Evolutionary conservation across 139 green algal species (phyloP).

Genomic region (Picocystis salinarum): DNA sequence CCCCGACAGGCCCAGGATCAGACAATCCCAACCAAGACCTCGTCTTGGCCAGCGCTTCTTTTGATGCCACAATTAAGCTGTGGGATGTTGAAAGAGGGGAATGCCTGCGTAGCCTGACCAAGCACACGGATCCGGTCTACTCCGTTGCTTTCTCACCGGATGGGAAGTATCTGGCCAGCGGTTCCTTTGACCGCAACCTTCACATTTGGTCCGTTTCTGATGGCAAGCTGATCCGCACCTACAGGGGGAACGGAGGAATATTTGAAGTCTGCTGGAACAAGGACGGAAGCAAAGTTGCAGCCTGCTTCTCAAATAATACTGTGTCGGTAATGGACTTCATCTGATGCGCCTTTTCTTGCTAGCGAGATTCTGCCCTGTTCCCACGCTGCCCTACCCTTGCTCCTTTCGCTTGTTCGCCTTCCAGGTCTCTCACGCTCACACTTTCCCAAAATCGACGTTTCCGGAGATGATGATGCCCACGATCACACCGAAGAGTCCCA

Average conservation of each 20-base stretch:
- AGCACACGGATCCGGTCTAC: slow-evolving; percentile 60
- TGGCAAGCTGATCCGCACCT: slow-evolving; percentile 38
- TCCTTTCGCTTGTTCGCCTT: too few species aligned
- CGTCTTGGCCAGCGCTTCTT: slow-evolving; percentile 54
- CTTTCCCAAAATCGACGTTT: slow-evolving; percentile 17
- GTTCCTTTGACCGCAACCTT: slow-evolving; percentile 53
- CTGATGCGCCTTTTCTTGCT: too few species aligned
- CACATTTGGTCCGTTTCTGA: slow-evolving; percentile 54
- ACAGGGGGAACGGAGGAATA: slow-evolving; percentile 45
- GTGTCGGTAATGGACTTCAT: slow-evolving; percentile 50
- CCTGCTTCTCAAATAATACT: slow-evolving; percentile 48
- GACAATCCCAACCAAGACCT: slow-evolving; percentile 36
- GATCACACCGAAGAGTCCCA: slow-evolving; percentile 87
- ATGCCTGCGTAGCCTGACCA: slow-evolving; percentile 31
- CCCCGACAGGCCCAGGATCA: slow-evolving; percentile 30
- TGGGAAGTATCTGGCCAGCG: slow-evolving; percentile 48
- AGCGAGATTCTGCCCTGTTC: too few species aligned
- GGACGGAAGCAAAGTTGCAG: slow-evolving; percentile 41
- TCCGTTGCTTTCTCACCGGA: slow-evolving; percentile 60
- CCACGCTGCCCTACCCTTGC: too few species aligned
- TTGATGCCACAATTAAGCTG: slow-evolving; percentile 59
- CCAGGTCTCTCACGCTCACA: too few species aligned
- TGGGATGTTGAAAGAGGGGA: slow-evolving; percentile 58
- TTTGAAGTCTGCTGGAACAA: slow-evolving; percentile 73
- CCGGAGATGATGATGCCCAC: slow-evolving; percentile 76